A percentile compares a stretch with the other conserved stretches of the same genome.
phyloP scores from a whole-genome alignment of 1,284 basidiomycete species.

The Blastosporella zonata region DNA sequence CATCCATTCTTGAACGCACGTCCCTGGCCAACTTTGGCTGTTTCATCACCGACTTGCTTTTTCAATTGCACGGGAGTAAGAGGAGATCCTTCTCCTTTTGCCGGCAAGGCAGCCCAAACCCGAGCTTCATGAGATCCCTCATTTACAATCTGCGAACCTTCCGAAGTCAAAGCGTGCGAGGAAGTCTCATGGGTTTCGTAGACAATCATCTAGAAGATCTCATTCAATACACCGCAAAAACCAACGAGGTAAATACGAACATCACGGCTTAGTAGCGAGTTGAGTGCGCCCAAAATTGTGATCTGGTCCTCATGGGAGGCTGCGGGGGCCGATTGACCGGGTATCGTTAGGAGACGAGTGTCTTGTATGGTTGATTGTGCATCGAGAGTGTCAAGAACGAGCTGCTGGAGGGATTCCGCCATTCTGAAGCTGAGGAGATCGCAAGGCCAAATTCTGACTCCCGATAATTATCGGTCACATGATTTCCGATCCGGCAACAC shows the following conservation, averaged over 20 bases:
- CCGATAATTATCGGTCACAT: slow-evolving; percentile 19
- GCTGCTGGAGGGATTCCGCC: slow-evolving; percentile 78
- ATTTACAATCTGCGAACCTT: slow-evolving; percentile 77
- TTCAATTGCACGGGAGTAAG: slow-evolving; percentile 69
- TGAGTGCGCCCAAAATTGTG: slow-evolving; percentile 81
- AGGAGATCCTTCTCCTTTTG: slow-evolving; percentile 65
- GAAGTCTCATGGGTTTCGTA: slow-evolving; percentile 80
- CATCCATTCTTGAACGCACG: slow-evolving; percentile 97
- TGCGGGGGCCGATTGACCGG: slow-evolving; percentile 58
- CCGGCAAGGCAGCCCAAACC: slow-evolving; percentile 83
- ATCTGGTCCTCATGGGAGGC: slow-evolving; percentile 75
- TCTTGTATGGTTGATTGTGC: slow-evolving; percentile 62
- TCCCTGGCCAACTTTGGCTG: slow-evolving; percentile 88
- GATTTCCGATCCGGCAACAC: slow-evolving; percentile 9
- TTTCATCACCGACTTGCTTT: slow-evolving; percentile 76
- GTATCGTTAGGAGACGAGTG: slow-evolving; percentile 68
- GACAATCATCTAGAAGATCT: slow-evolving; percentile 69
- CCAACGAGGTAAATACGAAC: slow-evolving; percentile 42
- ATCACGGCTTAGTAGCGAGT: slow-evolving; percentile 84
- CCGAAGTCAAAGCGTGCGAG: slow-evolving; percentile 72
- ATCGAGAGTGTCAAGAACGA: slow-evolving; percentile 74
- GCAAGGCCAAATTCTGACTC: slow-evolving; percentile 12
- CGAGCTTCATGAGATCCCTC: slow-evolving; percentile 93
- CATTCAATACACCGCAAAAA: slow-evolving; percentile 17
- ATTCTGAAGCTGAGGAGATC: slow-evolving; percentile 33